phyloP scores from a whole-genome alignment of 2,329 filamentous ascomycete species.

The Sporothrix luriei region DNA sequence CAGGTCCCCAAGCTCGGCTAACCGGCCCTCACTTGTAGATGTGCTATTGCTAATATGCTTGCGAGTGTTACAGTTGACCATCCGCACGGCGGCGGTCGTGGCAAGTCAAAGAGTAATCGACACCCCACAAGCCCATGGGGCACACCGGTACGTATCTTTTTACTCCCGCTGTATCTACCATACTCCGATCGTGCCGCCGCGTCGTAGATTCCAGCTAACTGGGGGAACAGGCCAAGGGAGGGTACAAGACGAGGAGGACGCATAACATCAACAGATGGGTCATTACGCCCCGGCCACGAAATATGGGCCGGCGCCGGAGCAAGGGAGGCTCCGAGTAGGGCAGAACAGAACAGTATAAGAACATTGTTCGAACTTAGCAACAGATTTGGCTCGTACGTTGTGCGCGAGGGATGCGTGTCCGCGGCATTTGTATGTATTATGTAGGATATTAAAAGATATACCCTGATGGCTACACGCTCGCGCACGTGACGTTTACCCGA shows the following conservation, averaged over 20 bases:
- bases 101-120: slow-evolving; percentile 98
- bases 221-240: slow-evolving; percentile 67
- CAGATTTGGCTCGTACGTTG: background rate
- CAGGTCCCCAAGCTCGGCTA: background rate
- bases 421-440: slow-evolving; percentile 8
- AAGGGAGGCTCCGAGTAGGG: slow-evolving; percentile 31
- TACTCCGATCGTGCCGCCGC: background rate
- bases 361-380: background rate
- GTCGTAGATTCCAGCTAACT: slow-evolving; percentile 39
- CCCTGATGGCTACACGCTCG: background rate
- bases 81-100: slow-evolving; percentile 97
- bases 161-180: background rate
- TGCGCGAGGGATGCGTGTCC: background rate
- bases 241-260: slow-evolving; percentile 89
- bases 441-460: background rate
- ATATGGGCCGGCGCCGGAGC: slow-evolving; percentile 84
- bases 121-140: slow-evolving; percentile 97
- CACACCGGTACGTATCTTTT: slow-evolving; percentile 68
- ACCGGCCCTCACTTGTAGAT: slow-evolving; percentile 23
- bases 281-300: slow-evolving; percentile 78
- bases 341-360: no score
- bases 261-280: slow-evolving; percentile 91
- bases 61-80: slow-evolving; percentile 70
- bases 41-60: background rate
- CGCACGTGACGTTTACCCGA: no score